Percentiles rank a stretch among this genome's conserved stretches.
Evolutionary conservation across 2,329 filamentous ascomycete species (phyloP).

Genomic region (Diaporthe sp.): DNA sequence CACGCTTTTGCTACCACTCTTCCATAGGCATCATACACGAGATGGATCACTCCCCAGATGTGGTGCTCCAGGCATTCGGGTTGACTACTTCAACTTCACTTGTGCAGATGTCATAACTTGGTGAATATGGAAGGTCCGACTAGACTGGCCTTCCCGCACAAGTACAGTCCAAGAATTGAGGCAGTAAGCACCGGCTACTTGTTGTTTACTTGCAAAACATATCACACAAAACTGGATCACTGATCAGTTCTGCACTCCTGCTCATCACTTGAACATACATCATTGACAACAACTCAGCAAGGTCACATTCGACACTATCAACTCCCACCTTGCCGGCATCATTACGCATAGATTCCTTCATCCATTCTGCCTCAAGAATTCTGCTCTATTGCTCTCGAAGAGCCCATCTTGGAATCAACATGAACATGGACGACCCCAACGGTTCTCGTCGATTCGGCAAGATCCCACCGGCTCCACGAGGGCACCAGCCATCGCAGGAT

Average conservation of each 20-base stretch:
- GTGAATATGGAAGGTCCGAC: too few relatives aligned
- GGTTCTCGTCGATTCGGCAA: too few relatives aligned
- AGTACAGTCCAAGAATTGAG: background rate
- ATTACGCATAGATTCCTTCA: background rate
- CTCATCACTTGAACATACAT: background rate
- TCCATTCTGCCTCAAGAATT: too few relatives aligned
- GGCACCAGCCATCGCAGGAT: too few relatives aligned
- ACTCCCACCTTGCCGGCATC: too few relatives aligned
- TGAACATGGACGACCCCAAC: too few relatives aligned
- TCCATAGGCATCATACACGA: background rate
- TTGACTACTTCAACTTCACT: background rate
- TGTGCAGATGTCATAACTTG: too few relatives aligned
- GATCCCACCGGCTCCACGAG: too few relatives aligned
- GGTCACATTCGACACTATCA: too few relatives aligned
- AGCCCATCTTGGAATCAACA: too few relatives aligned
- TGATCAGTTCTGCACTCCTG: background rate
- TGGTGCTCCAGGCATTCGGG: background rate
- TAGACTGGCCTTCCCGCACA: background rate
- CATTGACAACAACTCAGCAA: background rate
- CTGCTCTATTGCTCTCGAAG: too few relatives aligned
- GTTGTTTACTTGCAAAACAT: background rate
- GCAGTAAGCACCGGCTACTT: background rate
- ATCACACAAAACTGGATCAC: background rate
- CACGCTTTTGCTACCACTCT: background rate
- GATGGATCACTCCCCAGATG: background rate